A percentile compares a stretch with the other conserved stretches of the same genome.
These are phyloP conservation scores for Mycena vitilis DNA, from an alignment of 768 basidiomycete species.

Conservation along the genomic window DNA sequence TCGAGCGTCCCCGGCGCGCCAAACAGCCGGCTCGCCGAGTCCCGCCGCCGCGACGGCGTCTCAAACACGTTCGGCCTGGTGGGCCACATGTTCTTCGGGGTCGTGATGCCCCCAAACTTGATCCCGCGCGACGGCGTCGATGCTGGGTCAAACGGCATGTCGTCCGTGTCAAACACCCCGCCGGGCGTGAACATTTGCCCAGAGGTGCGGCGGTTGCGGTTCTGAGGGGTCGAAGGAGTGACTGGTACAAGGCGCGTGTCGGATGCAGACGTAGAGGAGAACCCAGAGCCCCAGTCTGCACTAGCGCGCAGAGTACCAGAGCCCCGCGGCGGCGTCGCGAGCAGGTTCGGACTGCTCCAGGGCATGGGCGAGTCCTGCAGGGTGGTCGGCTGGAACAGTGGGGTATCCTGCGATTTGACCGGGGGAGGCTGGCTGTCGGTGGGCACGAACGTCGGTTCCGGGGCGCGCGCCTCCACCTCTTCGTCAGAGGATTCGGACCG, in stretches of 20 bases:
- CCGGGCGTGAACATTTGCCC: constrained; percentile 47
- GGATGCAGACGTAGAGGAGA: constrained; percentile 47
- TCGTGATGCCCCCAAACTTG: constrained; percentile 66
- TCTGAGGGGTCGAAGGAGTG: constrained; percentile 66
- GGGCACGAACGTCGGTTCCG: constrained; percentile 78
- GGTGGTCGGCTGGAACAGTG: constrained; percentile 65
- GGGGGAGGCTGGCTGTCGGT: constrained; percentile 63
- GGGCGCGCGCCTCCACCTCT: constrained; percentile 39
- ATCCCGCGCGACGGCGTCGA: constrained; percentile 87
- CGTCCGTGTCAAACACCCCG: constrained; percentile 56
- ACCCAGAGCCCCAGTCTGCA: constrained; percentile 40
- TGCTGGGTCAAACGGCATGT: constrained; percentile 78
- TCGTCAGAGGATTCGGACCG: constrained; percentile 56
- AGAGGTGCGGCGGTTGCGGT: constrained; percentile 31
- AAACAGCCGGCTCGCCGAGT: constrained; percentile 42
- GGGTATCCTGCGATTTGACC: constrained; percentile 58
- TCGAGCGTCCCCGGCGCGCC: constrained; percentile 46
- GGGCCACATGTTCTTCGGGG: constrained; percentile 70
- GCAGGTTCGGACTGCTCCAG: constrained; percentile 49
- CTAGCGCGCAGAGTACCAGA: background rate
- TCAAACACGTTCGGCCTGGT: constrained; percentile 60
- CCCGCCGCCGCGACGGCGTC: constrained; percentile 61
- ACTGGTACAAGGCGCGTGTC: constrained; percentile 62
- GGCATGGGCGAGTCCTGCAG: constrained; percentile 68
- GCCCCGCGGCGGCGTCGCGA: constrained; percentile 28